Evolutionary conservation across 805 yeast species (phyloP).

Genomic region (Hyphopichia homilentoma): DNA sequence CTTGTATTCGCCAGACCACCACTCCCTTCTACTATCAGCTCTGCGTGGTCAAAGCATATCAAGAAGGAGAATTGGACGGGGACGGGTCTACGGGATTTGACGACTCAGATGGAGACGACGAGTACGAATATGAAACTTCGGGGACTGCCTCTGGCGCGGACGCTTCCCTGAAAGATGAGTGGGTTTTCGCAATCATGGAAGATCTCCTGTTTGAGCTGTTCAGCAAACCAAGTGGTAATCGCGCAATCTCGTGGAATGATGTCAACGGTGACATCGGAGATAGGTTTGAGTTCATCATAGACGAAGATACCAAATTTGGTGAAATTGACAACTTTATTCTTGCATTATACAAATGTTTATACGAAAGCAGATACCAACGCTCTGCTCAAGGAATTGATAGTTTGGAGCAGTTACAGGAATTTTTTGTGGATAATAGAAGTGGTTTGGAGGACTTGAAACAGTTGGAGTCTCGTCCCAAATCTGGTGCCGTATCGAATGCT

Average conservation of each 20-base stretch:
- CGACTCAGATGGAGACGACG: constrained; percentile 40
- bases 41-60: constrained; percentile 62
- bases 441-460: constrained; percentile 19
- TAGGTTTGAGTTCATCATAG: constrained; percentile 73
- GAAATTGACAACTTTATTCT: constrained; percentile 60
- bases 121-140: constrained; percentile 16
- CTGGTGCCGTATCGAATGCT: not conserved
- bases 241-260: constrained; percentile 76
- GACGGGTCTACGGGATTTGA: constrained; percentile 33
- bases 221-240: constrained; percentile 44
- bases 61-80: constrained; percentile 63
- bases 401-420: constrained; percentile 51
- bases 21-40: constrained; percentile 66
- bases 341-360: constrained; percentile 64
- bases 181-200: constrained; percentile 64
- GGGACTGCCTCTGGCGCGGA: constrained; percentile 21
- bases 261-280: constrained; percentile 85
- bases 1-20: constrained; percentile 65
- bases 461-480: constrained; percentile 17
- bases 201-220: constrained; percentile 53
- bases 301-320: constrained; percentile 50
- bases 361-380: constrained; percentile 66
- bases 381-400: constrained; percentile 44
- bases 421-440: constrained; percentile 36
- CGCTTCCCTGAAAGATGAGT: constrained; percentile 56